Percentiles rank a stretch among this genome's conserved stretches.
Evolutionary conservation across 2,329 filamentous ascomycete genomes (phyloP).

Genomic region (Lachnellula suecica): DNA sequence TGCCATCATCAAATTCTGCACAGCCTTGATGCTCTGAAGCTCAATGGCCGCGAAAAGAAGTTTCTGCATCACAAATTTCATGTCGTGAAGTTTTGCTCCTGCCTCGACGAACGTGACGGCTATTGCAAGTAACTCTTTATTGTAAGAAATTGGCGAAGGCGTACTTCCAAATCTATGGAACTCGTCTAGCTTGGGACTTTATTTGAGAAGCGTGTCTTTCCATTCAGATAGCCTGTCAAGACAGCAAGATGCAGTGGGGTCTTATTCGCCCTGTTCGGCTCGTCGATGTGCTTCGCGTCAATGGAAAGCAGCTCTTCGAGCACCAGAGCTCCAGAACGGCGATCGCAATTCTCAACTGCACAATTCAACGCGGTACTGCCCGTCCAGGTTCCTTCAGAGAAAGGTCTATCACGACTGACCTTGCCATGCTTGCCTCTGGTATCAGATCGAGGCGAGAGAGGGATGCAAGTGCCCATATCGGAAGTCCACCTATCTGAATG

Average conservation of each 20-base stretch:
- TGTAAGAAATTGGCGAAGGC: slow-evolving; percentile 8
- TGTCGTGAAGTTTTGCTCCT: slow-evolving; percentile 7
- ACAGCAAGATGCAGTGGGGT: slow-evolving; percentile 20
- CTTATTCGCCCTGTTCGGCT: slow-evolving; percentile 5
- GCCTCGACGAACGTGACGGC: slow-evolving; percentile 13
- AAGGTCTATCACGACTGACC: not conserved
- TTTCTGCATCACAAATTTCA: slow-evolving; percentile 6
- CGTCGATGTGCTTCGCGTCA: slow-evolving; percentile 1
- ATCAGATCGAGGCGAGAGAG: slow-evolving; percentile 1
- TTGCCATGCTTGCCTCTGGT: not conserved
- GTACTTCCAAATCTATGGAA: slow-evolving; percentile 10
- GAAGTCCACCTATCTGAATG: slow-evolving; percentile 1
- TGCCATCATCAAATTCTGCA: slow-evolving; percentile 6
- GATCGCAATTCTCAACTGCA: slow-evolving; percentile 1
- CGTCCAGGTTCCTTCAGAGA: slow-evolving; percentile 10
- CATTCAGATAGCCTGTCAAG: slow-evolving; percentile 1
- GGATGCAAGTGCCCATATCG: slow-evolving; percentile 15
- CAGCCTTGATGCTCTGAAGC: slow-evolving; percentile 5
- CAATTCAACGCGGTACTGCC: slow-evolving; percentile 11
- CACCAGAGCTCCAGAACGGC: slow-evolving; percentile 2
- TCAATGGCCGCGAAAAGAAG: slow-evolving; percentile 16
- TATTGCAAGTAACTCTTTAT: not conserved
- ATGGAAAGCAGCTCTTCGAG: slow-evolving; percentile 1
- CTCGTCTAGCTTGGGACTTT: slow-evolving; percentile 10
- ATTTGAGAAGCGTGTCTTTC: slow-evolving; percentile 12